Evolutionary conservation across 768 basidiomycete genomes (phyloP), one percentile per base, ranked within the genome.

Genomic region (Saitozyma podzolica): DNA sequence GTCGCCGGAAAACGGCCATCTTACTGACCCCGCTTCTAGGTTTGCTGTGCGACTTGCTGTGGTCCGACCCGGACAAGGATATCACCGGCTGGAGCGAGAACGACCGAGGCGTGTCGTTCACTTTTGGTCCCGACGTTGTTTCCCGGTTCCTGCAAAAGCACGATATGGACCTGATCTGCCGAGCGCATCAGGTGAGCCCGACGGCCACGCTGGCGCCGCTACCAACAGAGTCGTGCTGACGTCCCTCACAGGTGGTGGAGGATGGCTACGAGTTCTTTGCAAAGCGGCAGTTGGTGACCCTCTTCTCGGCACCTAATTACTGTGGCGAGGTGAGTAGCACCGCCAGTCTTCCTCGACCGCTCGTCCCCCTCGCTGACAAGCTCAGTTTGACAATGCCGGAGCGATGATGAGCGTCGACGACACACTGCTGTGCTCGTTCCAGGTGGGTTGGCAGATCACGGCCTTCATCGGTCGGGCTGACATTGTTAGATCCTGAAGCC

Each of bases 361-460:
- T 14, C 13, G 42, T 11, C 0, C 17, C 20, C 20, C 17, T 10
- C 48, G 52, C 58, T 66, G 58, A 67, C 50, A 2, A 13, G 10
- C 40, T 10, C 90, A 98, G 83, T 99, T 99, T 75, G 95, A 99
- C 80, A 99, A 99, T 80, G 94, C 95, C 5, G 95, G 95, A 43
- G 95, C 95, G 41, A 99, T 99, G 95, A 99, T 98, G 95, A 93
- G 91, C 74, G 95, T 99, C 49, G 95, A 97, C 74, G 95, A 97
- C 82, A 96, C 95, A 9, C 80, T 98, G 68, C 80, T 98, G 67
- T 97, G 95, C 82, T 97, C 94, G 8, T 97, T 98, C 91, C 95
- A 97, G 82, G 92, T 94, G 67, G 63, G 84, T 68, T 29, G 10
- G 29, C 10, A 9, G 2, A 16, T 53, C 9, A 11, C 56, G 29